Evolutionary conservation across 805 yeast genomes (phyloP).

Genomic region (Metschnikowia vanudenii): DNA sequence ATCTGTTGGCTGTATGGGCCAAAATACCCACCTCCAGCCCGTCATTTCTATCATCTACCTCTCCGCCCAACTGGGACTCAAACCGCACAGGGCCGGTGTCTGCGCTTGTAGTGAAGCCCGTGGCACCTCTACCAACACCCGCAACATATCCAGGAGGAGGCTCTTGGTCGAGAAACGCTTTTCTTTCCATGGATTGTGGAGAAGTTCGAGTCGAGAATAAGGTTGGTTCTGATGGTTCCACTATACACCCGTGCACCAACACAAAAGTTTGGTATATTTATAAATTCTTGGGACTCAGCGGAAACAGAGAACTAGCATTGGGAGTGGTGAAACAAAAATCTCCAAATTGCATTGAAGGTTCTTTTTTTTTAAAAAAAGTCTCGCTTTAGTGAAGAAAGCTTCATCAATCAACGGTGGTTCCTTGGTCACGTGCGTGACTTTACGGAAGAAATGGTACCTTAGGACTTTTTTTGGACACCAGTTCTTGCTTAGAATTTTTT

Average conservation of each 20-base stretch:
- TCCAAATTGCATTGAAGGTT: too few species aligned
- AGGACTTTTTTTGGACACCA: background rate
- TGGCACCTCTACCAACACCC: slow-evolving; percentile 93
- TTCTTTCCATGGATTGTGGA: slow-evolving; percentile 15
- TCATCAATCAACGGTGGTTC: too few species aligned
- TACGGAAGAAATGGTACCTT: background rate
- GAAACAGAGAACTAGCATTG: too few species aligned
- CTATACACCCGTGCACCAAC: slow-evolving; percentile 3
- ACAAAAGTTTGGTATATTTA: too few species aligned
- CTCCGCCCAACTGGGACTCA: slow-evolving; percentile 19
- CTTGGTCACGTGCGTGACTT: background rate
- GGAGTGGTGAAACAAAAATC: too few species aligned
- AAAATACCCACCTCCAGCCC: slow-evolving; percentile 35
- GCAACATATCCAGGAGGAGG: slow-evolving; percentile 91
- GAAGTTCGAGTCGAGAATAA: background rate
- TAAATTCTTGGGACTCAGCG: too few species aligned
- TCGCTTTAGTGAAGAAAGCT: too few species aligned
- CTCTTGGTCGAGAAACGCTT: slow-evolving; percentile 67
- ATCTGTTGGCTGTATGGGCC: slow-evolving; percentile 21
- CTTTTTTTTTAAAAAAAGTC: too few species aligned
- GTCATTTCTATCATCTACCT: slow-evolving; percentile 29
- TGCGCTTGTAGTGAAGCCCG: slow-evolving; percentile 86
- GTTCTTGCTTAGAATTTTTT: too few species aligned
- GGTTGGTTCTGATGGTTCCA: background rate
- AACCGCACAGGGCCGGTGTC: slow-evolving; percentile 51